Base-by-base conservation (phyloP, 2,329 filamentous ascomycete genomes). In the Juglanconis juglandina region DNA sequence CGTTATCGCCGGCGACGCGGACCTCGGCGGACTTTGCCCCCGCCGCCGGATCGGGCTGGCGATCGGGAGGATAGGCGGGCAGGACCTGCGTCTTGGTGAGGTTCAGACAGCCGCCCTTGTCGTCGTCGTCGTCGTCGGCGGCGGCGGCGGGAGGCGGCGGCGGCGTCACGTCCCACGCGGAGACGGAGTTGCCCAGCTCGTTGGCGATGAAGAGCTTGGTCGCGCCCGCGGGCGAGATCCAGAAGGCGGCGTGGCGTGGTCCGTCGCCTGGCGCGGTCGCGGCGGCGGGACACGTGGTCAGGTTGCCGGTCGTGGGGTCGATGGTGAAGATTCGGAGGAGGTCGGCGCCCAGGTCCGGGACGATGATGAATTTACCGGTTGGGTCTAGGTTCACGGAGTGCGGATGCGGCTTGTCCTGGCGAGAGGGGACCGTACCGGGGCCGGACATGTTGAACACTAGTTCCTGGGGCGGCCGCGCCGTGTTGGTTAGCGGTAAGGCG, bases 401-500 rank as follows among this genome's bases (percentile, higher is more conserved):
- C 7, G 81, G 82, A 65, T 86, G 83, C 5, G 82, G 75, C 5
- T 75, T 77, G 59, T 84, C 78, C 68, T 86, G 83, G n/a, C 83
- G 78, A 35, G 66, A 69, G 4, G 78, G 71, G 50, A 75, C 72
- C 10, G 80, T 74, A 0, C 81, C 81, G 0, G 74, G 73, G 8
- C 67, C 65, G 2, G 72, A 62, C 72, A 79, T 73, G 63, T 73
- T 76, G 69, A 77, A 81, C 42, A 72, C 70, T 53, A 76, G 64
- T 60, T 71, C 72, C 61, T 79, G 73, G 4, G 75, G 55, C 13
- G 73, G 63, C 35, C 68, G 64, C 4, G 69, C 68, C 49, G 63
- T 64, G 5, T 63, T 54, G 8, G 64, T 63, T 11, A 78, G 66
- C 2, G 77, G 76, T 3, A 79, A 72, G 63, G 74, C 72, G 65